Evolutionary conservation across 1,284 basidiomycete species (phyloP).

Genomic region (Farysia itapuensis): DNA sequence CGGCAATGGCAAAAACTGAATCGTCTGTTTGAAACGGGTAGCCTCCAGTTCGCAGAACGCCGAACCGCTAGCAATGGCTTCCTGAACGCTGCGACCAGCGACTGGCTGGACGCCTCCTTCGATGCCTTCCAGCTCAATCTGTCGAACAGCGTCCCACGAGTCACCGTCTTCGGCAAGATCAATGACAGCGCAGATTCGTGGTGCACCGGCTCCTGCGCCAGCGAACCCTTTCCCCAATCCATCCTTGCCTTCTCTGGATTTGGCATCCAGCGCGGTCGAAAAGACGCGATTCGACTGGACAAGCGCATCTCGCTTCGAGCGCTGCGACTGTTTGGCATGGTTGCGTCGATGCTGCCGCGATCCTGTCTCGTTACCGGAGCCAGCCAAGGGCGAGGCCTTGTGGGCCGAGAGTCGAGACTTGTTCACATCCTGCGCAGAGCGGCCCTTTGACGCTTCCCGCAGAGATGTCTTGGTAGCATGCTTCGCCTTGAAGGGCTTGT

Average conservation of each 20-base stretch:
- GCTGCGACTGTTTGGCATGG: slow-evolving; percentile 50
- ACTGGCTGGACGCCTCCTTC: slow-evolving; percentile 61
- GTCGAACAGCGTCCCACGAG: slow-evolving; percentile 64
- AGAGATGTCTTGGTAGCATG: slow-evolving; percentile 53
- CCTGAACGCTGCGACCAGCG: slow-evolving; percentile 39
- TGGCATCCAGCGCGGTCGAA: slow-evolving; percentile 7
- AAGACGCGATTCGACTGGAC: slow-evolving; percentile 51
- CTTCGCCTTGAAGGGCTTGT: slow-evolving; percentile 57
- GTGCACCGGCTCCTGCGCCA: slow-evolving; percentile 68
- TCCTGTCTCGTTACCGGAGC: slow-evolving; percentile 40
- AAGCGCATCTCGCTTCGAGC: slow-evolving; percentile 50
- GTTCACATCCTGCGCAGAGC: slow-evolving; percentile 12
- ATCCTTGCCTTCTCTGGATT: slow-evolving; percentile 19
- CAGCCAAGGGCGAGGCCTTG: slow-evolving; percentile 42
- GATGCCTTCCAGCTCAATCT: slow-evolving; percentile 71
- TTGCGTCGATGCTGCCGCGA: slow-evolving; percentile 49
- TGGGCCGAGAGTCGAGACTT: slow-evolving; percentile 28
- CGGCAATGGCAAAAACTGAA: slow-evolving; percentile 75
- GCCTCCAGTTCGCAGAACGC: slow-evolving; percentile 62
- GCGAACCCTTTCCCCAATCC: slow-evolving; percentile 64
- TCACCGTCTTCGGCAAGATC: slow-evolving; percentile 74
- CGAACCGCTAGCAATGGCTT: slow-evolving; percentile 16
- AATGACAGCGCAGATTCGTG: slow-evolving; percentile 76
- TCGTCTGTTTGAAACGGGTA: slow-evolving; percentile 81
- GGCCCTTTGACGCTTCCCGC: slow-evolving; percentile 49